These are phyloP conservation scores for Wickerhamomyces mucosus DNA, from an alignment of 805 yeast species.

Conservation along the genomic window DNA sequence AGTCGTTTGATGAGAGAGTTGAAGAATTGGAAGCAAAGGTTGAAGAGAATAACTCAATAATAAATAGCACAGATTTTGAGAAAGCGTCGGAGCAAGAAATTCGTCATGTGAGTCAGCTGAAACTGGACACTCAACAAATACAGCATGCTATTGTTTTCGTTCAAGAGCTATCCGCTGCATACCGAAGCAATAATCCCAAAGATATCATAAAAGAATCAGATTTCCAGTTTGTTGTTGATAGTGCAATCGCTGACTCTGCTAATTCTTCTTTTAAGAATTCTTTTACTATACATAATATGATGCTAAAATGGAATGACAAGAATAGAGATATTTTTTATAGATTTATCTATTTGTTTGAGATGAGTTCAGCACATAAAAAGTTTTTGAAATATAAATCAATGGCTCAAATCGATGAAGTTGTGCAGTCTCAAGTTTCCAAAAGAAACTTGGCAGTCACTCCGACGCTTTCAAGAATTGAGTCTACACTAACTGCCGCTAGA, in stretches of 20 bases:
- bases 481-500: constrained; percentile 2
- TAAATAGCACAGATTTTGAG: constrained; percentile 18
- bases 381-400: constrained; percentile 41
- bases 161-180: constrained; percentile 6
- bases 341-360: constrained; percentile 41
- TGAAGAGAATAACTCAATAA: constrained; percentile 21
- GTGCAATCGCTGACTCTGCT: constrained; percentile 11
- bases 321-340: constrained; percentile 55
- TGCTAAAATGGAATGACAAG: constrained; percentile 69
- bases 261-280: constrained; percentile 34
- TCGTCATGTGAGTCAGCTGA: constrained; percentile 9
- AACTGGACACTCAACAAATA: constrained; percentile 16
- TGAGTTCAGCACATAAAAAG: constrained; percentile 32
- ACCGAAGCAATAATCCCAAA: constrained; percentile 3
- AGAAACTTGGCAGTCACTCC: constrained; percentile 6
- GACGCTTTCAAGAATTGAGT: constrained; percentile 13
- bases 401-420: constrained; percentile 39
- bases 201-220: constrained; percentile 4
- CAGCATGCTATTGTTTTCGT: constrained; percentile 14
- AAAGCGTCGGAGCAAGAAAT: constrained; percentile 13
- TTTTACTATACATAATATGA: constrained; percentile 62
- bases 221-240: constrained; percentile 8
- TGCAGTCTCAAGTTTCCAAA: constrained; percentile 24
- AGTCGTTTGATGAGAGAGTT: constrained; percentile 21
- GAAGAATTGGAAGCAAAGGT: constrained; percentile 21